Base-by-base conservation (phyloP, 768 basidiomycete species). In the Gloeostereum incarnatum region DNA sequence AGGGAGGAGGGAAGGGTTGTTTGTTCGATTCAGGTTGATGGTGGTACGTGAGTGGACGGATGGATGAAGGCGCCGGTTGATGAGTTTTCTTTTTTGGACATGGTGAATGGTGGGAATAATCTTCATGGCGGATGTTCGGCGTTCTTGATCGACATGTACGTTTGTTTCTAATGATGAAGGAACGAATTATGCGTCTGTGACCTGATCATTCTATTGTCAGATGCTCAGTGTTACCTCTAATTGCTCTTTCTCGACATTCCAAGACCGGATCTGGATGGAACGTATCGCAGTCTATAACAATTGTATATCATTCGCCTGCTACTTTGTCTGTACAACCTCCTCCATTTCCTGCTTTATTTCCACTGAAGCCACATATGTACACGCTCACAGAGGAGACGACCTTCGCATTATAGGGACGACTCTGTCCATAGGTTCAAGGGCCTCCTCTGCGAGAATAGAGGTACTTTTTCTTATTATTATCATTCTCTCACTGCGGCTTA, bases 231-330 rank as follows among this genome's bases (percentile, higher is more conserved):
- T 41, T 75, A 41, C 62, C 71, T 4, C 53, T 76, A 18, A 55
- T 56, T n/a, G 62, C 54, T 13, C 41, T 20, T 45, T 9, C 32
- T 53, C 31, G 35, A 23, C 39, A 26, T 34, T 35, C 17, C 42
- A 43, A 27, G 40, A 31, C 17, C 9, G 14, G 32, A 31, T 17
- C 23, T 16, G n/a, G 10, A 2, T 8, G 6, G 9, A 54, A 59
- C 21, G 75, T 77, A 6, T 73, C 73, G 0, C 72, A 73, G 45
- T 65, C 72, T 1, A 49, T 77, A 31, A 68, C 73, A 31, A 54
- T 75, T 4, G 57, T 71, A 14, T 77, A 71, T 39, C 75, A 77
- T 40, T 68, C 75, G 35, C 75, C 75, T n/a, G 75, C 74, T 16
- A 44, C 45, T 7, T 19, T 62, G 75, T 75, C 23, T 14, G 34